Percentiles rank a stretch among this genome's conserved stretches.
Conservation (phyloP, 345 rosid genomes). For the Atalantia buxifolia region DNA sequence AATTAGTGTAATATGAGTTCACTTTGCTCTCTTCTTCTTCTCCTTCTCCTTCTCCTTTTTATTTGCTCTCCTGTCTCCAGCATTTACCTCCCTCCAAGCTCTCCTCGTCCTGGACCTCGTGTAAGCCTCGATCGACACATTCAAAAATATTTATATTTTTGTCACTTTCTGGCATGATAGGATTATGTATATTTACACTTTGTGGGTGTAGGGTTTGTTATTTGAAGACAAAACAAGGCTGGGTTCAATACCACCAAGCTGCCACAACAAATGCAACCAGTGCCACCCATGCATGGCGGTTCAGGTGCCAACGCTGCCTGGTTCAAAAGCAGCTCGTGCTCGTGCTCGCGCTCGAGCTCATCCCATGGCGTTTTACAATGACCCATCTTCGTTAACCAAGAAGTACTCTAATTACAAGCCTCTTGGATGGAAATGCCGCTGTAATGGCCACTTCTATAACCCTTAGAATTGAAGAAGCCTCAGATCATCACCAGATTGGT, state of each 20-base stretch:
- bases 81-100: slow-evolving; percentile 20
- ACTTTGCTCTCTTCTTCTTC: not conserved
- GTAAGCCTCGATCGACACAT: slow-evolving; percentile 15
- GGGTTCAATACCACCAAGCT: slow-evolving; percentile 90
- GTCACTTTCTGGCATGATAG: not conserved
- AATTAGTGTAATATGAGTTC: slow-evolving; percentile 23
- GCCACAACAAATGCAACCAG: slow-evolving; percentile 77
- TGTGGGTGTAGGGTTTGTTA: slow-evolving; percentile 32
- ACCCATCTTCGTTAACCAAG: slow-evolving; percentile 36
- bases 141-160: too few species aligned
- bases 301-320: slow-evolving; percentile 64
- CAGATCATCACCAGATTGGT: not conserved
- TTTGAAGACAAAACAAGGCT: slow-evolving; percentile 69
- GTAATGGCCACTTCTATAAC: slow-evolving; percentile 67
- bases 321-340: slow-evolving; percentile 2
- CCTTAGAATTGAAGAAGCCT: slow-evolving; percentile 33
- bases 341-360: not conserved
- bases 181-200: not conserved
- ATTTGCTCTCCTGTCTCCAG: slow-evolving; percentile 28
- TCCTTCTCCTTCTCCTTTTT: slow-evolving; percentile 4
- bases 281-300: slow-evolving; percentile 94
- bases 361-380: slow-evolving; percentile 21
- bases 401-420: slow-evolving; percentile 91
- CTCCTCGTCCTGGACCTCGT: slow-evolving; percentile 5
- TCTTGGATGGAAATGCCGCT: slow-evolving; percentile 87